A percentile compares a stretch with the other conserved stretches of the same genome.
Evolutionary conservation across 2,329 filamentous ascomycete genomes (phyloP).

Genomic region (Nectriaceae sp.): DNA sequence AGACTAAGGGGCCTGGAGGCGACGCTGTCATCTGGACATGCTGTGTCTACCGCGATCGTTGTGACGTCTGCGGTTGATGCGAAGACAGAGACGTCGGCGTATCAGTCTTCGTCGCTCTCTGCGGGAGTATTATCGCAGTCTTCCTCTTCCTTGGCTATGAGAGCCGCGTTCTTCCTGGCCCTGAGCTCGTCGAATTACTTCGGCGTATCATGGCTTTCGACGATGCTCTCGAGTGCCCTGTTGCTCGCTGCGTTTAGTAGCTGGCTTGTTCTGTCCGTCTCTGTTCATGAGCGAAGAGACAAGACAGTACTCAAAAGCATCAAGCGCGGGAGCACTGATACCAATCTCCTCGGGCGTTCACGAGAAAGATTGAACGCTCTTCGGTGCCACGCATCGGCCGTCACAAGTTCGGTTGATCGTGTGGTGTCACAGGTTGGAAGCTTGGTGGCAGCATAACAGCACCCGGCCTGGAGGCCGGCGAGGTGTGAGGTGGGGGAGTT

Average conservation of each 20-base stretch:
- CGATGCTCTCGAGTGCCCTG: not conserved
- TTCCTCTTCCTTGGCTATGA: not conserved
- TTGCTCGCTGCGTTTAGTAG: constrained; percentile 1
- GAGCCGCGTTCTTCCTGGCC: not conserved
- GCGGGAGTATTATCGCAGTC: too few species aligned
- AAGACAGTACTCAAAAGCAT: not conserved
- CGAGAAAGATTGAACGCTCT: constrained; percentile 1
- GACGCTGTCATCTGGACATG: too few species aligned
- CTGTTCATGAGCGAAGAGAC: not conserved
- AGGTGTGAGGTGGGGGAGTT: constrained; percentile 2
- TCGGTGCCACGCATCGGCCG: constrained; percentile 4
- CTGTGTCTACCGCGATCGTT: too few species aligned
- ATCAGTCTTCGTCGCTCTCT: too few species aligned
- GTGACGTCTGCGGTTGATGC: too few species aligned
- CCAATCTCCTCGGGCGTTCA: not conserved
- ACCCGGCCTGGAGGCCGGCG: not conserved
- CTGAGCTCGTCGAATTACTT: not conserved
- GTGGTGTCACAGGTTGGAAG: constrained; percentile 9
- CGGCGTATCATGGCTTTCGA: not conserved
- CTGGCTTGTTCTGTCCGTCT: not conserved
- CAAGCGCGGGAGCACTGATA: not conserved
- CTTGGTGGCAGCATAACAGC: constrained; percentile 19
- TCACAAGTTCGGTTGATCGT: constrained; percentile 10
- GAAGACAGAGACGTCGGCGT: too few species aligned
- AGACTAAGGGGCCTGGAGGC: too few species aligned